Conservation (phyloP, 495 filamentous ascomycete genomes). For the Penicillium samsonianum region DNA sequence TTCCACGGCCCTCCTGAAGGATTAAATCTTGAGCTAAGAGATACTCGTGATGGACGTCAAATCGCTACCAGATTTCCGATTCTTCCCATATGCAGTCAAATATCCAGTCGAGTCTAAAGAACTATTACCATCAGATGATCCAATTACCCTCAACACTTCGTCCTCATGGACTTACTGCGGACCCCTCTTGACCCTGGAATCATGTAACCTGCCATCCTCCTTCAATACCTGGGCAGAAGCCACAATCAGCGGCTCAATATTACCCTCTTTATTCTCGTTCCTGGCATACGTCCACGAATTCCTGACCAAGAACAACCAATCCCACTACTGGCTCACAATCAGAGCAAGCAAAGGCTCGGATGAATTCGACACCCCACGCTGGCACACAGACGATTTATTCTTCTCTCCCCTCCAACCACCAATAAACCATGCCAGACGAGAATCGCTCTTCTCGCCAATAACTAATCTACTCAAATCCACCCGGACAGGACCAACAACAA, state of each 20-base stretch:
- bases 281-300: constrained; percentile 25
- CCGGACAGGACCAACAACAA: neutral
- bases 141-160: constrained; percentile 21
- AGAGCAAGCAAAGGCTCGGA: constrained; percentile 19
- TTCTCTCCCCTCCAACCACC: constrained; percentile 13
- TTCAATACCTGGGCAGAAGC: constrained; percentile 27
- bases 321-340: constrained; percentile 29
- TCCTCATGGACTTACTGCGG: constrained; percentile 33
- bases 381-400: constrained; percentile 33
- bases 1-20: neutral
- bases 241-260: constrained; percentile 22
- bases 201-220: constrained; percentile 20
- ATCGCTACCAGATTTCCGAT: constrained; percentile 16
- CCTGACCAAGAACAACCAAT: constrained; percentile 20
- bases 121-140: neutral
- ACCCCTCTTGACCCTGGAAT: constrained; percentile 23
- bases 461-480: constrained; percentile 2
- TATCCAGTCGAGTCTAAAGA: constrained; percentile 6
- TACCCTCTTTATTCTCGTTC: constrained; percentile 23
- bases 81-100: constrained; percentile 13
- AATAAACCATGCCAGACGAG: neutral
- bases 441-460: neutral
- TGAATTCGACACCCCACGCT: constrained; percentile 26
- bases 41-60: constrained; percentile 13
- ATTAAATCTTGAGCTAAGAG: neutral